Evolutionary conservation across 345 rosid genomes (phyloP).

Genomic region (Pugionium cornutum): DNA sequence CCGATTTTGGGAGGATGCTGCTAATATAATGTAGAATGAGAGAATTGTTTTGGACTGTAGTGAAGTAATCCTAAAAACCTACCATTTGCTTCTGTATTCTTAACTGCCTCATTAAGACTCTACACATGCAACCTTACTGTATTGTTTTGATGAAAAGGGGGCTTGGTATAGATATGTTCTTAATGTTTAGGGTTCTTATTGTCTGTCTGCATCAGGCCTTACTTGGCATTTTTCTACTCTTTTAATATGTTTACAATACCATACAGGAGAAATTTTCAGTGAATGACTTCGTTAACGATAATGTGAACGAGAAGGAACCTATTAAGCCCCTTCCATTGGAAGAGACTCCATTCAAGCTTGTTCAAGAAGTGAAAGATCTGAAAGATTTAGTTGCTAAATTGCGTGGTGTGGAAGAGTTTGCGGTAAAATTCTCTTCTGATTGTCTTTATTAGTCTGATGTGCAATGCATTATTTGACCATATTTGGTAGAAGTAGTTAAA

Average conservation of each 20-base stretch:
- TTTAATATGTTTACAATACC: conserved; percentile 2
- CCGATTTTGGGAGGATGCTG: background rate
- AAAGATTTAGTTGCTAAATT: conserved; percentile 77
- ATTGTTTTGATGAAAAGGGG: conserved; percentile 21
- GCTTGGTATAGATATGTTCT: background rate
- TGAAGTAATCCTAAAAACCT: background rate
- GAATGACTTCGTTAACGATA: conserved; percentile 64
- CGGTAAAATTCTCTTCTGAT: conserved; percentile 51
- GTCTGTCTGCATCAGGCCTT: conserved; percentile 12
- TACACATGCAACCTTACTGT: conserved; percentile 1
- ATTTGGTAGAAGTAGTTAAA: conserved; percentile 21
- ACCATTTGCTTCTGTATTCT: background rate
- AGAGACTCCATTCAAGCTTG: conserved; percentile 72
- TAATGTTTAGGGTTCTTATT: background rate
- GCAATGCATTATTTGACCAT: conserved; percentile 9
- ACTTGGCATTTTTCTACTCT: background rate
- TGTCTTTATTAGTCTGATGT: conserved; percentile 13
- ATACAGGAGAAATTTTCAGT: conserved; percentile 74
- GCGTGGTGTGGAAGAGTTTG: conserved; percentile 71
- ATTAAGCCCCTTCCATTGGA: conserved; percentile 55
- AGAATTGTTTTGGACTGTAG: conserved; percentile 1
- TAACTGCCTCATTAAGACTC: background rate
- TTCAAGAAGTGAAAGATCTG: conserved; percentile 84
- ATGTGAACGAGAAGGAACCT: conserved; percentile 50
- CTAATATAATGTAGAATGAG: background rate